Conservation (phyloP, 768 basidiomycete genomes). For the Hygrocybe coccinea region DNA sequence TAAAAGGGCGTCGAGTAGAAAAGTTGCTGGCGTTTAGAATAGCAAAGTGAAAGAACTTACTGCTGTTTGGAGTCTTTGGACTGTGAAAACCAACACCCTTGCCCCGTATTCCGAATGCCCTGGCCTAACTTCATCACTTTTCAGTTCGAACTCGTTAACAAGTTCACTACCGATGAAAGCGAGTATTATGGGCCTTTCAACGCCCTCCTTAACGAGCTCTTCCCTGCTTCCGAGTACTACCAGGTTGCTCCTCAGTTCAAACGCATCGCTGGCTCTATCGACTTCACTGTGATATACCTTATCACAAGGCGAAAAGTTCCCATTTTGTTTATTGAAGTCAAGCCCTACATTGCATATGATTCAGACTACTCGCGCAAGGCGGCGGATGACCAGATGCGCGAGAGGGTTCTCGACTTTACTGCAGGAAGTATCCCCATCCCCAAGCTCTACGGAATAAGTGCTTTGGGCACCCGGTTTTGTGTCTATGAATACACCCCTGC, state of each 20-base stretch:
- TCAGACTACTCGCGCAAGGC: background rate
- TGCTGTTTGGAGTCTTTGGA: too few species aligned
- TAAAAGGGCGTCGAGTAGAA: too few species aligned
- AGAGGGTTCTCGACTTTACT: conserved; percentile 4
- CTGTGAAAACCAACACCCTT: too few species aligned
- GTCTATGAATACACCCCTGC: conserved; percentile 2
- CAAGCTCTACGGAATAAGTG: conserved; percentile 4
- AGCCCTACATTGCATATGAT: background rate
- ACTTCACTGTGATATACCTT: conserved; percentile 2
- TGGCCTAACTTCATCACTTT: conserved; percentile 2
- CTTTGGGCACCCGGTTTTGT: conserved; percentile 3
- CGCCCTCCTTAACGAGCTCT: conserved; percentile 1
- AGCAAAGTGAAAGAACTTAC: too few species aligned
- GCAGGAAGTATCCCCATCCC: conserved; percentile 4
- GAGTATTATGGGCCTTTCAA: conserved; percentile 4
- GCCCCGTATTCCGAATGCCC: conserved; percentile 1
- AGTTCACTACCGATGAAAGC: conserved; percentile 4
- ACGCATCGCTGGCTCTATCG: conserved; percentile 3
- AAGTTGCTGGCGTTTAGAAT: too few species aligned
- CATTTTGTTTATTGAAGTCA: background rate
- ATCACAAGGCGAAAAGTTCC: background rate
- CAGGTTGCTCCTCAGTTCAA: background rate
- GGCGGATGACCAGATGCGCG: conserved; percentile 5
- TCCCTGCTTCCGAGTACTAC: conserved; percentile 2
- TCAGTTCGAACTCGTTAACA: conserved; percentile 4